These are phyloP conservation scores for Tricharina praecox DNA, from an alignment of 495 filamentous ascomycete species.

Conservation along the genomic window DNA sequence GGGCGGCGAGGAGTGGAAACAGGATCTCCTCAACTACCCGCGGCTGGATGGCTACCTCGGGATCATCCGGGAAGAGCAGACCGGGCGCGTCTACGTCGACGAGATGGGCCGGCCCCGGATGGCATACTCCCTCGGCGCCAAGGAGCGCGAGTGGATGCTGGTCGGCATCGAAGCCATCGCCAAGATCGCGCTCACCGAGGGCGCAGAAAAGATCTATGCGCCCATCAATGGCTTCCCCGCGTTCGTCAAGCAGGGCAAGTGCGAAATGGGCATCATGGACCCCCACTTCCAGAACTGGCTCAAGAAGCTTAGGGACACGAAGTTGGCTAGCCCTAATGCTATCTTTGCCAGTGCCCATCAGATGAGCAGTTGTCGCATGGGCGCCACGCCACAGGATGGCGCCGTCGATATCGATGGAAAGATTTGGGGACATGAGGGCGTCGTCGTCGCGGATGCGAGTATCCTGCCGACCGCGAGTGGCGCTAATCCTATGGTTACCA, in stretches of 20 bases:
- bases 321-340: neutral
- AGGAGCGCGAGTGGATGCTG: neutral
- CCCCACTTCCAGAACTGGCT: neutral
- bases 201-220: conserved; percentile 52
- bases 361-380: conserved; percentile 86
- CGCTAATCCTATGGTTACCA: conserved; percentile 87
- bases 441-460: conserved; percentile 75
- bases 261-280: neutral
- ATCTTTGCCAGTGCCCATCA: conserved; percentile 50
- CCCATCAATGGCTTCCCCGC: neutral
- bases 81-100: conserved; percentile 50
- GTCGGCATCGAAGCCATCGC: neutral
- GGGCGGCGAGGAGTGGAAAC: conserved; percentile 36
- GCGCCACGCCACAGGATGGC: conserved; percentile 18
- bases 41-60: conserved; percentile 48
- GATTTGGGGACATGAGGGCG: conserved; percentile 56
- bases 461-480: conserved; percentile 80
- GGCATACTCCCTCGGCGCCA: neutral
- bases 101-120: neutral
- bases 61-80: conserved; percentile 52
- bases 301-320: neutral
- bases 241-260: neutral
- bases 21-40: conserved; percentile 39
- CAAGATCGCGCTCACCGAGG: conserved; percentile 30
- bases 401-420: conserved; percentile 60